Conservation (phyloP, 2,329 filamentous ascomycete genomes). For the Cladosporium sp. region DNA sequence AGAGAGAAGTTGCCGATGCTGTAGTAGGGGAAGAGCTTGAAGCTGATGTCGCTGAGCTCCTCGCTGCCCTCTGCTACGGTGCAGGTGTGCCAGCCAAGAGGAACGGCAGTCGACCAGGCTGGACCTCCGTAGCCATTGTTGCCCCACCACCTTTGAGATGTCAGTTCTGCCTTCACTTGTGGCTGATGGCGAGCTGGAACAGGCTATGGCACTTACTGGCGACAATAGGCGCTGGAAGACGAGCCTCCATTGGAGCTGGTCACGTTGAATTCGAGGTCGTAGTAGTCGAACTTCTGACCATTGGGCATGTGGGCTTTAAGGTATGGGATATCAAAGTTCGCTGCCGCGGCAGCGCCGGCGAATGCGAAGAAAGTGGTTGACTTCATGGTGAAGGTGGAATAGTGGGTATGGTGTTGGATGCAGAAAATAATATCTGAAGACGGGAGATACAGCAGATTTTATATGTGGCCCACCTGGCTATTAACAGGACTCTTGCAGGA, state of each 20-base stretch:
- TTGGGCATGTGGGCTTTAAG: slow-evolving; percentile 25
- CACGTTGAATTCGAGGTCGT: slow-evolving; percentile 23
- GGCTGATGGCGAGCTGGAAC: not conserved
- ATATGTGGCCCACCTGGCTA: not conserved
- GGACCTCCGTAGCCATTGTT: not conserved
- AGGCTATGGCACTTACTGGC: not conserved
- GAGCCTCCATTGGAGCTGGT: slow-evolving; percentile 17
- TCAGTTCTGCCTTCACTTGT: not conserved
- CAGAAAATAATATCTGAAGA: not conserved
- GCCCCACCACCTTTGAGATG: not conserved
- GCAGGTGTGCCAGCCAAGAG: slow-evolving; percentile 24
- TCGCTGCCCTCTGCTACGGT: not conserved
- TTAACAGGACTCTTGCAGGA: no score
- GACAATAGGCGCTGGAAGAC: slow-evolving; percentile 18
- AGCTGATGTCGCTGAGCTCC: slow-evolving; percentile 17
- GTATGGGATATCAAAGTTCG: not conserved
- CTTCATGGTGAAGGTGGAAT: not conserved
- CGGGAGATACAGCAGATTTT: not conserved
- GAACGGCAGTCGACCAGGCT: slow-evolving; percentile 18
- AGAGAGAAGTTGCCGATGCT: slow-evolving; percentile 27
- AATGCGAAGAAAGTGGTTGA: not conserved
- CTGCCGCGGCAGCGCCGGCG: not conserved
- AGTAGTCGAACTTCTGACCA: slow-evolving; percentile 25
- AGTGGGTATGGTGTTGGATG: not conserved
- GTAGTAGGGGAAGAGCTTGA: slow-evolving; percentile 24